Evolutionary conservation across 352 stramenopile species (phyloP).

Genomic region (Phytophthora megakarya): DNA sequence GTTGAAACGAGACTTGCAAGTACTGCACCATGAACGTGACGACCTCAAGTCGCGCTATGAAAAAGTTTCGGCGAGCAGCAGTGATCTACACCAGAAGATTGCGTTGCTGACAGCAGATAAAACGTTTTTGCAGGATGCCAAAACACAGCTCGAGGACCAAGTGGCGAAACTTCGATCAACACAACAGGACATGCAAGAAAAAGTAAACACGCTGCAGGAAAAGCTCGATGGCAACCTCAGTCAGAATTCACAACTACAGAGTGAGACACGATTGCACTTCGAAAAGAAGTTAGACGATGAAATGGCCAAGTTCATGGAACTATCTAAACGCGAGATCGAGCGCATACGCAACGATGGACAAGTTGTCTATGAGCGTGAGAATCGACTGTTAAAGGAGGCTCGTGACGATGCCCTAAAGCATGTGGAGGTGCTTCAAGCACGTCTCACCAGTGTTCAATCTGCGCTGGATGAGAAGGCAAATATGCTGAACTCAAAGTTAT

Average conservation of each 20-base stretch:
- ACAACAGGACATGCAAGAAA: conserved; percentile 45
- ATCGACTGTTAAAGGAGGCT: conserved; percentile 67
- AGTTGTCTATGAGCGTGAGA: conserved; percentile 75
- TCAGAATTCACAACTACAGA: conserved; percentile 50
- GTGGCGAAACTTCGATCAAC: conserved; percentile 40
- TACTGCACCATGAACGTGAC: conserved; percentile 25
- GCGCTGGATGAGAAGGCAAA: conserved; percentile 60
- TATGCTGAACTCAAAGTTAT: neutral
- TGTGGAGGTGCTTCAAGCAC: conserved; percentile 54
- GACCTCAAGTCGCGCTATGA: conserved; percentile 33
- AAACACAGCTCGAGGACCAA: conserved; percentile 61
- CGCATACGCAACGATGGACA: conserved; percentile 65
- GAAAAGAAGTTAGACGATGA: conserved; percentile 72
- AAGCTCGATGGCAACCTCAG: conserved; percentile 45
- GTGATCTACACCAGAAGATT: conserved; percentile 48
- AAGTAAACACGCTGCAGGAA: conserved; percentile 44
- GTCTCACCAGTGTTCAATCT: conserved; percentile 51
- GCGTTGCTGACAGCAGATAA: conserved; percentile 65
- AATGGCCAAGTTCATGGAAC: conserved; percentile 70
- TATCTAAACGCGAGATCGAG: conserved; percentile 75
- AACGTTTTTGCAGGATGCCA: conserved; percentile 58
- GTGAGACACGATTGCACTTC: conserved; percentile 65
- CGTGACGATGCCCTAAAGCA: conserved; percentile 68
- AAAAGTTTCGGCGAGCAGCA: conserved; percentile 14
- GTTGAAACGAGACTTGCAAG: conserved; percentile 36